Evolutionary conservation across 352 stramenopile genomes (phyloP), one percentile per base, ranked within the genome.

Genomic region (Phytophthora nicotianae): DNA sequence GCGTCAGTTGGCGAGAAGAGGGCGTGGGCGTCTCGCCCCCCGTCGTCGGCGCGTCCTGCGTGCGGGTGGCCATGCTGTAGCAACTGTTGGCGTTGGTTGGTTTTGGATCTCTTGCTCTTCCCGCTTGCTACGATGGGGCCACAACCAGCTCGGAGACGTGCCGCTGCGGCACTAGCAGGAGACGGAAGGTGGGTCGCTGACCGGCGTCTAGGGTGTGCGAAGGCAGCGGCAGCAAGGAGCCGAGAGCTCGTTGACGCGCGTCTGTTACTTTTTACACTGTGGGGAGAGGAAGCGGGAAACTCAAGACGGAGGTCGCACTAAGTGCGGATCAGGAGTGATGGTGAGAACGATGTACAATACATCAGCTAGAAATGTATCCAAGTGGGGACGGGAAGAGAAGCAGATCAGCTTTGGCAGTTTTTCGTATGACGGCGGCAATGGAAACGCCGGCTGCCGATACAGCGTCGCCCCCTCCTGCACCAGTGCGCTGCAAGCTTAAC

Each of bases 401-500:
- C 47, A 35, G 38, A 58, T 47, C 38, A 42, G 23, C 14, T n/a
- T 47, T 48, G 33, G 5, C 14, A 27, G 5, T 53, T n/a, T n/a
- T n/a, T n/a, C n/a, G n/a, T n/a, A n/a, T 29, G 9, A 41, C 27
- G 62, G 24, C 56, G 54, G 59, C 43, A 6, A 8, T 16, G 32
- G 46, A 33, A 32, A 38, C 21, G 33, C 24, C 27, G n/a, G 32
- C 33, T 4, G 6, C 23, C 19, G 17, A 13, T 19, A 29, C 11
- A 41, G 23, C 42, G 26, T 42, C 53, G 27, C 47, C 70, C 10
- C 40, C 58, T 10, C 48, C 61, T 41, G 37, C 33, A 48, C 54
- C 68, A 13, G 53, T 70, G 24, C 54, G 67, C 1, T 51, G 64
- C 20, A 68, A 65, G 38, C 47, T 83, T 17, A 41, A 77, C 10